phyloP scores from a whole-genome alignment of 2,329 filamentous ascomycete genomes.

The Fusarium ambrosium region DNA sequence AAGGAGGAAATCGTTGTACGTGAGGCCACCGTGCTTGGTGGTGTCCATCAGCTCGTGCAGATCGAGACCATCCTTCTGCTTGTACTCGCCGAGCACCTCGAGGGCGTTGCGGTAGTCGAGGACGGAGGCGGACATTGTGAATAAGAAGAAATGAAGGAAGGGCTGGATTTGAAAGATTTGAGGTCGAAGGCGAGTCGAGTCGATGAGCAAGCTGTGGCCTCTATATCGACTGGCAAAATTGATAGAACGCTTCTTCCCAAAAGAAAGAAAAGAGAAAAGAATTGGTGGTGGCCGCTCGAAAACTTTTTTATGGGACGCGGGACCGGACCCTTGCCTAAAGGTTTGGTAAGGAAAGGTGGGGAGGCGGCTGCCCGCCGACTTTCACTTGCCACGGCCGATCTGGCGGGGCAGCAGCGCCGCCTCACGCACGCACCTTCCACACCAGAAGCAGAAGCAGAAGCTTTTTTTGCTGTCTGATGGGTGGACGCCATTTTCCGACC shows the following conservation, averaged over 20 bases:
- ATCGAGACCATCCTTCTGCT: slow-evolving; percentile 86
- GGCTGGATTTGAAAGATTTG: slow-evolving; percentile 48
- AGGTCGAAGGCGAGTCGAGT: slow-evolving; percentile 59
- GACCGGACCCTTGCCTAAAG: slow-evolving; percentile 40
- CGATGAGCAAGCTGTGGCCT: slow-evolving; percentile 49
- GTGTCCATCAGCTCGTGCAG: slow-evolving; percentile 91
- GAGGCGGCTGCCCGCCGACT: too few species aligned
- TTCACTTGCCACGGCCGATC: slow-evolving; percentile 26
- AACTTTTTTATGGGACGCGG: slow-evolving; percentile 57
- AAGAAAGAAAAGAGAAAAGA: slow-evolving; percentile 61
- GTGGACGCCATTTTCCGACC: neutral
- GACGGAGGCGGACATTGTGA: slow-evolving; percentile 77
- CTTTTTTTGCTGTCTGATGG: neutral
- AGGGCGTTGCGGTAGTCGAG: slow-evolving; percentile 82
- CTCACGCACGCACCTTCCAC: slow-evolving; percentile 8
- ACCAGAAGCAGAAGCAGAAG: neutral
- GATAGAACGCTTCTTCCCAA: slow-evolving; percentile 67
- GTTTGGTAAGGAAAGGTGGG: neutral
- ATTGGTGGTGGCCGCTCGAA: slow-evolving; percentile 49
- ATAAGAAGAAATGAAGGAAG: slow-evolving; percentile 44
- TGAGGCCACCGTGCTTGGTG: slow-evolving; percentile 90
- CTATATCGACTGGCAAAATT: slow-evolving; percentile 54
- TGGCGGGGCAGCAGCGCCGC: slow-evolving; percentile 26
- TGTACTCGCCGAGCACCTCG: slow-evolving; percentile 85
- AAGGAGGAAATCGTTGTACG: slow-evolving; percentile 98